Evolutionary conservation across 768 basidiomycete genomes (phyloP), one percentile per base, ranked within the genome.

Genomic region (Kwoniella sp.): DNA sequence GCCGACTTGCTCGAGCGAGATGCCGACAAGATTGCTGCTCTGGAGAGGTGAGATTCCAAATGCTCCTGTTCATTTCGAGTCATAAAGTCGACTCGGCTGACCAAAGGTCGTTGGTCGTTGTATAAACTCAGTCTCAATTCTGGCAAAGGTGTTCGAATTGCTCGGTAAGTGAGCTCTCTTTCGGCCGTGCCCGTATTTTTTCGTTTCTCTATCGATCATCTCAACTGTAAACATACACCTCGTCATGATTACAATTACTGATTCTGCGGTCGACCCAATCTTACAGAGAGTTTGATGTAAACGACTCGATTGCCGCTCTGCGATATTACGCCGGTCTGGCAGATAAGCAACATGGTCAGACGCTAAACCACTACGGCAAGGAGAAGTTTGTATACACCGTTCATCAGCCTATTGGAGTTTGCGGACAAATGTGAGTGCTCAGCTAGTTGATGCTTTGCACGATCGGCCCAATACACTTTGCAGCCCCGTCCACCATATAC

Each of bases 241-340:
- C n/a, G n/a, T n/a, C n/a, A n/a, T n/a, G n/a, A n/a, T n/a, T n/a
- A n/a, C n/a, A n/a, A n/a, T n/a, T n/a, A n/a, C n/a, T n/a, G 33
- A 13, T 33, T 33, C 33, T 33, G 33, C 33, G 6, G 7, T 33
- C 33, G 33, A 6, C 33, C 33, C 33, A 33, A 33, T n/a, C 40
- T 9, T 52, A 12, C 13, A 85, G 82, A 62, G 78, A 72, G 19
- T 78, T 71, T 0, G 90, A 90, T 67, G 75, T 89, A 1, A 70
- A 73, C 0, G 79, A 79, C 57, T 78, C 84, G 0, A 82, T 87
- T 61, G 81, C 77, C 22, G 82, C 82, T 29, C 78, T 92, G 68
- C 68, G 83, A 40, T 95, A 94, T 81, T 97, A 89, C 71, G 90
- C 87, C 46, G 93, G 92, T 19, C 90, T 90, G 87, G 90, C 91